A percentile compares a stretch with the other conserved stretches of the same genome.
Conservation (phyloP, 768 basidiomycete genomes). For the Imleria badia region DNA sequence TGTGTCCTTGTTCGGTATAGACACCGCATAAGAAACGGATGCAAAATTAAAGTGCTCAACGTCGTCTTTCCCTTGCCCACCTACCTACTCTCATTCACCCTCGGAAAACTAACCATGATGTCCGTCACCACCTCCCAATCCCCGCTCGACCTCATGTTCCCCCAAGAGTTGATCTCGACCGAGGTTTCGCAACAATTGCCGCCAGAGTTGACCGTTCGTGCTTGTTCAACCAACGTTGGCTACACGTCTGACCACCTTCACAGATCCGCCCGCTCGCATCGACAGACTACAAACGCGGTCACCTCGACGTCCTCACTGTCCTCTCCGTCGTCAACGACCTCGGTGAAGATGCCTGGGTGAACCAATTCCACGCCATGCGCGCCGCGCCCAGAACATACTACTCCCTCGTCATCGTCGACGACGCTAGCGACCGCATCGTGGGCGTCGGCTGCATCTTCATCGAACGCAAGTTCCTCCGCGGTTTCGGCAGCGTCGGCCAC, state of each 20-base stretch:
- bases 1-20: slow-evolving; percentile 13
- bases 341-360: slow-evolving; percentile 63
- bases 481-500: slow-evolving; percentile 85
- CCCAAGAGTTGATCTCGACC: slow-evolving; percentile 64
- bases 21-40: neutral
- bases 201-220: slow-evolving; percentile 36
- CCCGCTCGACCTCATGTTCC: slow-evolving; percentile 76
- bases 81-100: slow-evolving; percentile 1
- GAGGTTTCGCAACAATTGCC: slow-evolving; percentile 62
- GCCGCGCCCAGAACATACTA: slow-evolving; percentile 69
- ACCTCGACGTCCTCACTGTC: slow-evolving; percentile 76
- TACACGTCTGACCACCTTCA: neutral
- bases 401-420: slow-evolving; percentile 79
- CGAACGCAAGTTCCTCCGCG: slow-evolving; percentile 93
- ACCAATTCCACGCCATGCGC: slow-evolving; percentile 65
- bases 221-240: neutral
- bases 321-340: slow-evolving; percentile 70
- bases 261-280: slow-evolving; percentile 90
- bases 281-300: slow-evolving; percentile 78
- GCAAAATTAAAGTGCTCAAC: neutral
- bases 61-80: neutral
- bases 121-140: slow-evolving; percentile 48
- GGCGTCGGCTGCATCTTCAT: slow-evolving; percentile 82
- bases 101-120: slow-evolving; percentile 7
- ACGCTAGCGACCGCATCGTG: slow-evolving; percentile 73